phyloP scores from a whole-genome alignment of 2,329 filamentous ascomycete species.

The Arthrobotrys iridis region DNA sequence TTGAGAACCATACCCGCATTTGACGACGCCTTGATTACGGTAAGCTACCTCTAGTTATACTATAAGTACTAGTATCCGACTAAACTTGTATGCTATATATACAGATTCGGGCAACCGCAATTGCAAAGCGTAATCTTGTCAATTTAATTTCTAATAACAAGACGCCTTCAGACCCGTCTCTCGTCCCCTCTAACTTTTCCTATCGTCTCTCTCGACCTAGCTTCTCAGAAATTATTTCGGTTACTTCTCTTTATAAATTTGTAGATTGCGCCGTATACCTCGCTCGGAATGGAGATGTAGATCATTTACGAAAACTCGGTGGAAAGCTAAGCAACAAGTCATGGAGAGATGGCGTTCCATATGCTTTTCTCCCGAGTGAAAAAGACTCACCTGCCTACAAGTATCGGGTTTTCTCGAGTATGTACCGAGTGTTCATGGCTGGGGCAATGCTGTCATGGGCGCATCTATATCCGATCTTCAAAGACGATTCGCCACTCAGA shows the following conservation, averaged over 20 bases:
- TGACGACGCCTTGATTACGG: conserved; percentile 17
- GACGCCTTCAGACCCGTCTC: background rate
- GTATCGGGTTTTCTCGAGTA: conserved; percentile 1
- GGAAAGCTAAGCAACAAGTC: background rate
- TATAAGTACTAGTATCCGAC: too few species aligned
- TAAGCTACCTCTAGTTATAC: background rate
- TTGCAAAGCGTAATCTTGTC: background rate
- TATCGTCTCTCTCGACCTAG: background rate
- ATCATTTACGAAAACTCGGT: background rate
- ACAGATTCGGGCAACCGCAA: conserved; percentile 8
- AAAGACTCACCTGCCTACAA: background rate
- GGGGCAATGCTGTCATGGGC: background rate
- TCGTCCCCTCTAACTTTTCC: background rate
- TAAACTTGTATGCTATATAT: too few species aligned
- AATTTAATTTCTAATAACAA: background rate
- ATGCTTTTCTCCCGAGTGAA: background rate
- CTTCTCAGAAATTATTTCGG: background rate
- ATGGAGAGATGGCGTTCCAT: background rate
- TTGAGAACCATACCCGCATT: background rate
- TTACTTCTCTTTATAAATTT: background rate
- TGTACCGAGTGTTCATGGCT: conserved; percentile 17
- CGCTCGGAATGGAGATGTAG: background rate
- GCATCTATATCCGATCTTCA: background rate
- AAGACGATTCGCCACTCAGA: background rate
- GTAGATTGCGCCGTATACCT: background rate